Percentiles rank a stretch among this genome's conserved stretches.
These are phyloP conservation scores for Mycena metata DNA, from an alignment of 768 basidiomycete genomes.

Conservation along the genomic window DNA sequence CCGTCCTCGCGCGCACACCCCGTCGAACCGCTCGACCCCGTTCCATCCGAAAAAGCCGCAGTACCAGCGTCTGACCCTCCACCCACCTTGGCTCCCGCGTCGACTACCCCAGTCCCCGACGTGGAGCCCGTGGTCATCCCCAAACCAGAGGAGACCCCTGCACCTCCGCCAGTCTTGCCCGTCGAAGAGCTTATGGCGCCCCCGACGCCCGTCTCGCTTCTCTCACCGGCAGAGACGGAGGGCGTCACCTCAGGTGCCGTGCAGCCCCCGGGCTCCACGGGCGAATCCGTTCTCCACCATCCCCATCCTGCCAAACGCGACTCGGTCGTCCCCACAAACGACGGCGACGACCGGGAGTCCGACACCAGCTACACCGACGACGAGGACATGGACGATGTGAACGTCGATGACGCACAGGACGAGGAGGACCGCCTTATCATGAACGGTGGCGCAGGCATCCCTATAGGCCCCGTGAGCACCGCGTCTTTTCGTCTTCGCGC, in stretches of 20 bases:
- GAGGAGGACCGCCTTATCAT: constrained; percentile 83
- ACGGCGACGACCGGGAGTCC: constrained; percentile 29
- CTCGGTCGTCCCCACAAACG: constrained; percentile 41
- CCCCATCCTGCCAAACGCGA: constrained; percentile 55
- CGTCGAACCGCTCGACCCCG: constrained; percentile 26
- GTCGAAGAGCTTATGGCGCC: constrained; percentile 38
- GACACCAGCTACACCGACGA: constrained; percentile 66
- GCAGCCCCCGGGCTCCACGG: constrained; percentile 89
- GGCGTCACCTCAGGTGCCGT: constrained; percentile 92
- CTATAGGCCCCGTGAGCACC: constrained; percentile 76
- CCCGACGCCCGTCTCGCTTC: constrained; percentile 36
- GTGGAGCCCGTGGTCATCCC: constrained; percentile 2
- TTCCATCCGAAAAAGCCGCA: constrained; percentile 31
- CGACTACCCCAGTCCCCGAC: not conserved
- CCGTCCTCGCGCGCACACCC: constrained; percentile 32
- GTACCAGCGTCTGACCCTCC: constrained; percentile 16
- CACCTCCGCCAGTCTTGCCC: constrained; percentile 20
- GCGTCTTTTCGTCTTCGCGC: constrained; percentile 41
- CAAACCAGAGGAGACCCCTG: constrained; percentile 13
- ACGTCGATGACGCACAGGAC: constrained; percentile 70
- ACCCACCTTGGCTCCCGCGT: not conserved
- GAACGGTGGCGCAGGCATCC: constrained; percentile 86
- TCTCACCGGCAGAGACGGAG: constrained; percentile 73
- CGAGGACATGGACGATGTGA: constrained; percentile 60
- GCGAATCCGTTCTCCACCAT: constrained; percentile 48